Evolutionary conservation across 805 yeast genomes (phyloP), one percentile per base, ranked within the genome.

Genomic region (Vanderwaltozyma polyspora): DNA sequence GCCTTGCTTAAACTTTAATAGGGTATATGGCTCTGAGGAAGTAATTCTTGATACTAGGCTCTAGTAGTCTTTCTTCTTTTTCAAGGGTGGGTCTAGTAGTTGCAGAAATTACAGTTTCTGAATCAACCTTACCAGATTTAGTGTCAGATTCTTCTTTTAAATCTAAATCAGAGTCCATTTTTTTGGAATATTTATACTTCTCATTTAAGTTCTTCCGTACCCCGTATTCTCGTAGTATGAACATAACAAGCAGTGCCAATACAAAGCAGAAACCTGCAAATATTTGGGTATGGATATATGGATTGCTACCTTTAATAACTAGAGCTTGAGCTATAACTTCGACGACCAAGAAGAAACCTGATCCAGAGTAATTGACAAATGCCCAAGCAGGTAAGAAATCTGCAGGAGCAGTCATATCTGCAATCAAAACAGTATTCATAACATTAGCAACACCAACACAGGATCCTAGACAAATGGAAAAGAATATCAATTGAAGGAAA

Each of bases 201-300:
- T n/a, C n/a, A n/a, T n/a, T n/a, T n/a, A n/a, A n/a, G n/a, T n/a
- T n/a, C n/a, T n/a, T 11, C 29, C 63, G 44, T 2, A 77, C 70
- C 36, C 69, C 59, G 60, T 64, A 62, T 41, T 74, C 78, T 42
- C 86, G 61, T 15, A 73, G 57, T 1, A 71, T 56, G 2, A 72
- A 38, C 35, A 69, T 53, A 19, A 72, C 37, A 3, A 72, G 5
- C 9, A 67, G 46, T 0, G 69, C 68, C 9, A 53, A 54, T n/a
- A 67, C 47, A 41, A 67, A 69, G 30, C 69, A 52, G 14, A 64
- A 46, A 2, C 81, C 84, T 4, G 74, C 67, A 49, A 74, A 76
- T 1, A 76, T 62, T 46, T 77, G 84, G 2, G 79, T 65, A 42
- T 76, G 67, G 24, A 70, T 54, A 43, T 69, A 78, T 3, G 83